A percentile compares a stretch with the other conserved stretches of the same genome.
Evolutionary conservation across 148 eudicot genomes (phyloP).

Genomic region (Selenicereus undatus): DNA sequence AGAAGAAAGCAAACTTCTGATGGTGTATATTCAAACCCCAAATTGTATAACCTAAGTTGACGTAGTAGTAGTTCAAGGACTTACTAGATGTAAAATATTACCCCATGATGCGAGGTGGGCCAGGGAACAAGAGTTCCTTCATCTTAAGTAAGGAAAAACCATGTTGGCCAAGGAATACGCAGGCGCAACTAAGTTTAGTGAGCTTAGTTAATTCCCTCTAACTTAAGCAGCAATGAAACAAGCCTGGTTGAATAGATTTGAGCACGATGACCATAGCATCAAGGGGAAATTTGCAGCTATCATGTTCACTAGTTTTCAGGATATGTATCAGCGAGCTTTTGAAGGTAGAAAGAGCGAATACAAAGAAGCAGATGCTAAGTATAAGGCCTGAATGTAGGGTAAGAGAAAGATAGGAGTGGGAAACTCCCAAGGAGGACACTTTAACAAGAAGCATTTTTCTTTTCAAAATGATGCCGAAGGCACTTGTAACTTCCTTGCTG

Average conservation of each 20-base stretch:
- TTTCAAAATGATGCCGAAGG: neutral
- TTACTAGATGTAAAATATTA: neutral
- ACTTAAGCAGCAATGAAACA: neutral
- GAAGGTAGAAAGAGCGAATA: neutral
- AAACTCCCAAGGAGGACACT: neutral
- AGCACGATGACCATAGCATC: neutral
- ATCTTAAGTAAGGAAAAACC: neutral
- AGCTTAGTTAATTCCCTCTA: neutral
- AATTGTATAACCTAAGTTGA: neutral
- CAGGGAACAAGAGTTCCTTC: neutral
- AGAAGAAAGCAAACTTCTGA: neutral
- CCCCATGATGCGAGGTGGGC: neutral
- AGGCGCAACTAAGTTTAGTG: neutral
- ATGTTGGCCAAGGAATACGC: neutral
- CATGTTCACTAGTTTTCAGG: neutral
- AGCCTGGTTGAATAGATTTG: neutral
- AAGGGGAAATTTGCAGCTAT: neutral
- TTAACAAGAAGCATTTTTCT: neutral
- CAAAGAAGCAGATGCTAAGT: neutral
- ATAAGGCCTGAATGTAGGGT: neutral
- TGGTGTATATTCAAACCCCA: neutral
- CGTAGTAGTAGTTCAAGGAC: neutral
- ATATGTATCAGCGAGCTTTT: neutral
- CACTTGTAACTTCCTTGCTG: neutral
- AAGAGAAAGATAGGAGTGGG: neutral